Evolutionary conservation across 176 grass and related monocot genomes (phyloP).

Genomic region (Tillandsia fasciculata): DNA sequence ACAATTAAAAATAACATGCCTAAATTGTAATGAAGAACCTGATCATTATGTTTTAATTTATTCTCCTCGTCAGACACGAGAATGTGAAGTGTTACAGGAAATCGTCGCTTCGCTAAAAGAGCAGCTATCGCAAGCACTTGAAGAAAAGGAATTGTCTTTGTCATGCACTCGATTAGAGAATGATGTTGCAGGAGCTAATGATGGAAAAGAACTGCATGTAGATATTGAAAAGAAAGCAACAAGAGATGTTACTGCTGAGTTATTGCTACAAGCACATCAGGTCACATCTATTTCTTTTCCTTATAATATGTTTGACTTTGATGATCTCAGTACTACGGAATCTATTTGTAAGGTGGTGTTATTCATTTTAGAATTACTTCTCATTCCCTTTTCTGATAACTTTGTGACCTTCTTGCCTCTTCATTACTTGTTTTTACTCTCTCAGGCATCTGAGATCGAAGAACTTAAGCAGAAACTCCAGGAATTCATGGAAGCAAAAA

Average conservation of each 20-base stretch:
- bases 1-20: not conserved
- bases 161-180: conserved; percentile 29
- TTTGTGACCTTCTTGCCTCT: not conserved
- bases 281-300: conserved; percentile 21
- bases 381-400: not conserved
- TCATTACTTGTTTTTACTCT: not conserved
- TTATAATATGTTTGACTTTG: not conserved
- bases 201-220: conserved; percentile 27
- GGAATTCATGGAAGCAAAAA: conserved; percentile 53
- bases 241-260: conserved; percentile 33
- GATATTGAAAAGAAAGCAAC: conserved; percentile 32
- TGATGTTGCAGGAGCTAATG: conserved; percentile 24
- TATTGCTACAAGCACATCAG: conserved; percentile 34
- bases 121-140: conserved; percentile 55
- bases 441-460: conserved; percentile 50
- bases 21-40: not conserved
- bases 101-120: conserved; percentile 59
- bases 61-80: conserved; percentile 43
- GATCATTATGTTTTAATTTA: conserved; percentile 10
- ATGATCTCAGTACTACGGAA: not conserved
- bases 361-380: not conserved
- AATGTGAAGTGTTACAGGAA: conserved; percentile 72
- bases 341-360: not conserved
- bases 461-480: conserved; percentile 64
- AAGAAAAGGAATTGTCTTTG: conserved; percentile 43